These are phyloP conservation scores for Gynandropsis gynandra DNA, from an alignment of 345 rosid species.

Conservation along the genomic window DNA sequence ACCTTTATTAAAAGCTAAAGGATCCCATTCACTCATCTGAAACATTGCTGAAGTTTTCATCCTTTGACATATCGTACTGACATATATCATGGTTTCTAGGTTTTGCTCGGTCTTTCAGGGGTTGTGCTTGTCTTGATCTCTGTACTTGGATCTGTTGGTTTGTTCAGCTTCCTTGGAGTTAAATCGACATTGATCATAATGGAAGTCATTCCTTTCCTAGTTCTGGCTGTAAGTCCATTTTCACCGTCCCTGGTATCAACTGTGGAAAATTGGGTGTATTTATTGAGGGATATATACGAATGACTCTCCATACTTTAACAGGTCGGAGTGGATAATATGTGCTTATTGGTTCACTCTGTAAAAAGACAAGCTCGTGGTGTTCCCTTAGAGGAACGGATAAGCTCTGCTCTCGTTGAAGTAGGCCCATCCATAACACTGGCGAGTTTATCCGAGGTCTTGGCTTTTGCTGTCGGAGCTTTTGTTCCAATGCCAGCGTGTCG, in stretches of 20 bases:
- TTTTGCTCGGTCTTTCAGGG: conserved; percentile 86
- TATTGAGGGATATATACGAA: conserved; percentile 13
- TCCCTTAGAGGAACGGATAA: conserved; percentile 71
- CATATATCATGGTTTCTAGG: conserved; percentile 38
- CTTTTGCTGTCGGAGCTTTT: conserved; percentile 95
- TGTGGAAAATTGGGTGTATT: conserved; percentile 12
- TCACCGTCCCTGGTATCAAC: conserved; percentile 12
- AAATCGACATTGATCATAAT: conserved; percentile 90
- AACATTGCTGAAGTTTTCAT: conserved; percentile 13
- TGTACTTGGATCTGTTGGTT: conserved; percentile 90
- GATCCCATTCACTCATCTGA: conserved; percentile 10
- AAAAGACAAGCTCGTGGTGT: conserved; percentile 68
- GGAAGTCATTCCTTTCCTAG: conserved; percentile 99
- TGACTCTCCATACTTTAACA: conserved; percentile 22
- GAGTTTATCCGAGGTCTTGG: conserved; percentile 89
- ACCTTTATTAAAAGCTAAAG: conserved; percentile 15
- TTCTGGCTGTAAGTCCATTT: conserved; percentile 77
- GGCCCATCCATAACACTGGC: conserved; percentile 97
- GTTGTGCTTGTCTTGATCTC: conserved; percentile 93
- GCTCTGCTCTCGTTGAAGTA: conserved; percentile 93
- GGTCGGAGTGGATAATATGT: conserved; percentile 99
- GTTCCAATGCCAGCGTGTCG: conserved; percentile 98
- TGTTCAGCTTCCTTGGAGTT: conserved; percentile 84
- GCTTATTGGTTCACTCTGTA: conserved; percentile 94
- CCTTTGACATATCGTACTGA: conserved; percentile 16